A percentile compares a stretch with the other conserved stretches of the same genome.
Evolutionary conservation across 1,284 basidiomycete species (phyloP).

Genomic region (Sparassis latifolia): DNA sequence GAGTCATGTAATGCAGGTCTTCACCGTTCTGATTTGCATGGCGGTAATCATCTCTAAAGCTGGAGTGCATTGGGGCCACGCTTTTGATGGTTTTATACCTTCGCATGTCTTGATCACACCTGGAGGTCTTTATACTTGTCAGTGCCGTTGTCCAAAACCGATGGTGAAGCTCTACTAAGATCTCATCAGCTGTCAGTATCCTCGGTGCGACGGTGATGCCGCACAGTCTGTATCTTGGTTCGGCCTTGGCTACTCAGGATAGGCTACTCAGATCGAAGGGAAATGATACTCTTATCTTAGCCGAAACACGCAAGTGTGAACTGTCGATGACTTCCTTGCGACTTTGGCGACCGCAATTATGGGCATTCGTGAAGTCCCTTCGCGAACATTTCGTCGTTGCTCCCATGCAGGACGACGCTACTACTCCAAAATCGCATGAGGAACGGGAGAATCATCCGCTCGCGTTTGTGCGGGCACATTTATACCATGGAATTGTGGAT

Average conservation of each 20-base stretch:
- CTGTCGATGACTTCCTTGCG: too few species aligned
- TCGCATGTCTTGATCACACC: slow-evolving; percentile 57
- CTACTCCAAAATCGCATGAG: slow-evolving; percentile 19
- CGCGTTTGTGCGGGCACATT: slow-evolving; percentile 66
- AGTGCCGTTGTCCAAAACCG: not conserved
- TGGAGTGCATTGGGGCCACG: slow-evolving; percentile 68
- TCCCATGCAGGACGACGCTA: slow-evolving; percentile 10
- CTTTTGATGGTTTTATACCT: slow-evolving; percentile 85
- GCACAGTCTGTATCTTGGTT: slow-evolving; percentile 87
- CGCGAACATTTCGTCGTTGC: slow-evolving; percentile 15
- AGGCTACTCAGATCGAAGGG: slow-evolving; percentile 33
- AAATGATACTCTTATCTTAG: not conserved
- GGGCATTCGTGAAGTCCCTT: not conserved
- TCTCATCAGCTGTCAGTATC: slow-evolving; percentile 70
- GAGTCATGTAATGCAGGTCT: slow-evolving; percentile 41
- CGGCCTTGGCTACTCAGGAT: slow-evolving; percentile 78
- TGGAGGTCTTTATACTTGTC: slow-evolving; percentile 76
- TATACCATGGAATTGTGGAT: slow-evolving; percentile 72
- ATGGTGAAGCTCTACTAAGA: not conserved
- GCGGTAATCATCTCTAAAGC: slow-evolving; percentile 74
- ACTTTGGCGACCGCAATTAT: too few species aligned
- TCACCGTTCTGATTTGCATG: slow-evolving; percentile 81
- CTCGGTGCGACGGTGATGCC: slow-evolving; percentile 87
- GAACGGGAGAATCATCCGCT: slow-evolving; percentile 59
- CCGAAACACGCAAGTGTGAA: too few species aligned